A percentile compares a stretch with the other conserved stretches of the same genome.
Conservation (phyloP, 2,329 filamentous ascomycete species). For the Celoporthe dispersa region DNA sequence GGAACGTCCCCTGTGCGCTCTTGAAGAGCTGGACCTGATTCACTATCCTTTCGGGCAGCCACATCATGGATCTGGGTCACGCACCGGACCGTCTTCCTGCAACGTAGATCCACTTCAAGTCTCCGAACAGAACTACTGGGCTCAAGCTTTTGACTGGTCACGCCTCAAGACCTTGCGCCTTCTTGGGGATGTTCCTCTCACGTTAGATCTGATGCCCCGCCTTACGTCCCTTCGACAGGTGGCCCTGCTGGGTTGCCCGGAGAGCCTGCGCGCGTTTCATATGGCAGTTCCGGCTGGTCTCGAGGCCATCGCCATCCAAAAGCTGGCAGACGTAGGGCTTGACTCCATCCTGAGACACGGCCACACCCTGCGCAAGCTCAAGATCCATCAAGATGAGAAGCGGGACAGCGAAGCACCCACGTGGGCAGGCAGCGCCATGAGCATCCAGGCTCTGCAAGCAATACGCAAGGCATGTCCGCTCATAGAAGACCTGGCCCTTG, state of each 20-base stretch:
- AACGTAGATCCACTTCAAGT: background rate
- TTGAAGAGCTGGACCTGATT: background rate
- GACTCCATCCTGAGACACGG: background rate
- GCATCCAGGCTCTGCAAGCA: background rate
- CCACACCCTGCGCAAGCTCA: background rate
- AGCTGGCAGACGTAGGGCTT: background rate
- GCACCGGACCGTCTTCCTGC: background rate
- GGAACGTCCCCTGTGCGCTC: background rate
- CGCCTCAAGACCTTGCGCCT: background rate
- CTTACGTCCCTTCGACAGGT: background rate
- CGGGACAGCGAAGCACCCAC: no score
- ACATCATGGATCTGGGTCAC: background rate
- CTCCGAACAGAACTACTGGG: background rate
- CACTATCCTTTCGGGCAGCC: background rate
- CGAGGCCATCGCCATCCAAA: background rate
- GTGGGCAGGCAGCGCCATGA: background rate
- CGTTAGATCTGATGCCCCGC: background rate
- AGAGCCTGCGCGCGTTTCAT: background rate
- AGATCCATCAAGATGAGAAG: background rate
- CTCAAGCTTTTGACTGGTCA: constrained; percentile 1
- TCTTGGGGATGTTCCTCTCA: no score
- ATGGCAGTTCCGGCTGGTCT: background rate
- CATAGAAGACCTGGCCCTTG: background rate
- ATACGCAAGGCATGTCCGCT: background rate
- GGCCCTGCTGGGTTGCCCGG: background rate